phyloP scores from a whole-genome alignment of 352 stramenopile species.

The Peronospora belbahrii region DNA sequence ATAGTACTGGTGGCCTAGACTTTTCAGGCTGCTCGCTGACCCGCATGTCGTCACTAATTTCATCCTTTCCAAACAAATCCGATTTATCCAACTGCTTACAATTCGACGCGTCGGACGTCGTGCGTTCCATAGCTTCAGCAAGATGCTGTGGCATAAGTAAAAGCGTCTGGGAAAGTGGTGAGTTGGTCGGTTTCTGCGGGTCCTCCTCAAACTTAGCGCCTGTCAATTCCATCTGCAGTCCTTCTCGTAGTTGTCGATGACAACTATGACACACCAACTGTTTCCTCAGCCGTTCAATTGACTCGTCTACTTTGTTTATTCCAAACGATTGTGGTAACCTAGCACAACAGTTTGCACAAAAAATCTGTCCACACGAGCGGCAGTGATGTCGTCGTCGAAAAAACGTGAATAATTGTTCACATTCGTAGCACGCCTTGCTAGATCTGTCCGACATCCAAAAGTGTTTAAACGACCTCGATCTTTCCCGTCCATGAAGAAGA shows the following conservation, averaged over 20 bases:
- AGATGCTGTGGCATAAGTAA: constrained; percentile 75
- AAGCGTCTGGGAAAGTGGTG: constrained; percentile 41
- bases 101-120: constrained; percentile 46
- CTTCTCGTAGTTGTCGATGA: constrained; percentile 72
- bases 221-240: constrained; percentile 66
- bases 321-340: constrained; percentile 73
- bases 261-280: constrained; percentile 83
- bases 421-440: constrained; percentile 77
- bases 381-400: constrained; percentile 74
- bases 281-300: constrained; percentile 65
- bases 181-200: constrained; percentile 21
- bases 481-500: constrained; percentile 21
- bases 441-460: constrained; percentile 88
- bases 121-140: constrained; percentile 53
- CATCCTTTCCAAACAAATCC: constrained; percentile 72
- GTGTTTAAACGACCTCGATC: constrained; percentile 71
- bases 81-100: constrained; percentile 58
- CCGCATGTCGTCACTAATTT: constrained; percentile 63
- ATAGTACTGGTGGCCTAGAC: constrained; percentile 41
- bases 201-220: constrained; percentile 30
- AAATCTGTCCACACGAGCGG: constrained; percentile 81
- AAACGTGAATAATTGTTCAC: constrained; percentile 79
- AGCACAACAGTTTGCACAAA: constrained; percentile 76
- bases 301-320: constrained; percentile 66
- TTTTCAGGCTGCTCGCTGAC: constrained; percentile 53